Evolutionary conservation across 2,329 filamentous ascomycete species (phyloP).

Genomic region (Metarhizium sp.): DNA sequence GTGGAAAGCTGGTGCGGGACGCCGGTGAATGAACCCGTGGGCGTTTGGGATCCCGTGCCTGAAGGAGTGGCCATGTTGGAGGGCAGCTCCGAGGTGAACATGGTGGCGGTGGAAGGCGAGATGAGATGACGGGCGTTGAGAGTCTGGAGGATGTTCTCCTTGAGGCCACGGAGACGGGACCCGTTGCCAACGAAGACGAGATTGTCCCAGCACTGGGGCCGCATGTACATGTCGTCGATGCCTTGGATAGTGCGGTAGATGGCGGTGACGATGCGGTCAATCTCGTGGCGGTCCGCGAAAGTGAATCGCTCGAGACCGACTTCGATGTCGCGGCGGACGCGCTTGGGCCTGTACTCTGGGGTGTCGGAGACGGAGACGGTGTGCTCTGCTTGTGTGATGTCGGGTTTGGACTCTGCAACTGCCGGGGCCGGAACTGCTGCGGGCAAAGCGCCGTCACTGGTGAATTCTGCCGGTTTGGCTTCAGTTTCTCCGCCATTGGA

Average conservation of each 20-base stretch:
- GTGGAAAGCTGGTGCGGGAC: constrained; percentile 45
- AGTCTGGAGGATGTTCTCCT: constrained; percentile 75
- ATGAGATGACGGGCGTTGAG: constrained; percentile 78
- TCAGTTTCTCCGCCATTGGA: constrained; percentile 1
- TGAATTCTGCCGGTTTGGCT: constrained; percentile 6
- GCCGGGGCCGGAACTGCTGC: constrained; percentile 2
- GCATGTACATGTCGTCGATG: constrained; percentile 76
- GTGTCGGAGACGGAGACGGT: constrained; percentile 16
- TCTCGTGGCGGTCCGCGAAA: constrained; percentile 58
- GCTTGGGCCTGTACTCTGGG: constrained; percentile 42
- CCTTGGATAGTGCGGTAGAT: constrained; percentile 77
- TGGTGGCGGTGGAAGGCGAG: constrained; percentile 85
- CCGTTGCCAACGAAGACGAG: constrained; percentile 90
- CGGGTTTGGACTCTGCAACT: background rate
- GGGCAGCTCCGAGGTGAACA: constrained; percentile 93
- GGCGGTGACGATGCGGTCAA: constrained; percentile 75
- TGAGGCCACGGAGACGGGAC: constrained; percentile 64
- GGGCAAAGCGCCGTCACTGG: background rate
- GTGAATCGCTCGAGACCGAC: constrained; percentile 68
- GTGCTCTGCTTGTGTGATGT: constrained; percentile 5
- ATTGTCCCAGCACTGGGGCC: constrained; percentile 83
- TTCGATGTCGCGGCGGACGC: constrained; percentile 59
- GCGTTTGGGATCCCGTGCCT: constrained; percentile 86
- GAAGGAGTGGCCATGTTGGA: constrained; percentile 87
- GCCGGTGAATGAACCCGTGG: constrained; percentile 52